Evolutionary conservation across 495 filamentous ascomycete species (phyloP), one percentile per base, ranked within the genome.

Genomic region (Trichoderma gamsii): DNA sequence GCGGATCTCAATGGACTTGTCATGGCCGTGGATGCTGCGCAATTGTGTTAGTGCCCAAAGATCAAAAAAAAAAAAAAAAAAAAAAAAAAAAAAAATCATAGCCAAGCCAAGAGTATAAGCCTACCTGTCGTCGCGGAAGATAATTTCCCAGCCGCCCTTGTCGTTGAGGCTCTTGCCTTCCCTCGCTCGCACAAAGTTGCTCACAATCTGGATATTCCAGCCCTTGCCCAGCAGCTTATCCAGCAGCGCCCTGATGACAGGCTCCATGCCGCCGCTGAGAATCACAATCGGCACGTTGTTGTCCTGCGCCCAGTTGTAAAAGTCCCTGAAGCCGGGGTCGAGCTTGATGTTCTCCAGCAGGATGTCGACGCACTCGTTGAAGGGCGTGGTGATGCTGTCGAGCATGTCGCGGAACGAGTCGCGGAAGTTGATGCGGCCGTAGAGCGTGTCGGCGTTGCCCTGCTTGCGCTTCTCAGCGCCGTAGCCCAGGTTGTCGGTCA

Each of bases 261-360:
- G 95, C 65, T 85, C 84, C 95, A 98, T 98, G 56, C 94, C 94
- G 16, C 88, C 89, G 52, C 90, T 94, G 21, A 98, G 79, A 4
- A 98, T 89, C 41, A 98, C 93, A 69, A 97, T 90, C 27, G 95
- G 94, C 29, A 98, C 87, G 71, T 95, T 92, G 74, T 94, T 88
- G 66, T 84, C 81, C 66, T 84, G 80, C 15, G 88, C 84, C 92
- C 92, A 98, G 70, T 87, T 72, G 78, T 91, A 93, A 82, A 97
- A 98, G 67, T 89, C 84, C 70, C 85, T 87, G 80, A 98, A 98
- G 73, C 88, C 79, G 0, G 90, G 88, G 79, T 98, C 94, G 63
- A 97, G 82, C 72, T 87, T 86, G 85, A 97, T 93, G 79, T 96
- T 93, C 71, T 90, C 80, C 71, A 87, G 79, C 29, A 98, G 83